Evolutionary conservation across 2,329 filamentous ascomycete genomes (phyloP).

Genomic region (Coniella lustricola): DNA sequence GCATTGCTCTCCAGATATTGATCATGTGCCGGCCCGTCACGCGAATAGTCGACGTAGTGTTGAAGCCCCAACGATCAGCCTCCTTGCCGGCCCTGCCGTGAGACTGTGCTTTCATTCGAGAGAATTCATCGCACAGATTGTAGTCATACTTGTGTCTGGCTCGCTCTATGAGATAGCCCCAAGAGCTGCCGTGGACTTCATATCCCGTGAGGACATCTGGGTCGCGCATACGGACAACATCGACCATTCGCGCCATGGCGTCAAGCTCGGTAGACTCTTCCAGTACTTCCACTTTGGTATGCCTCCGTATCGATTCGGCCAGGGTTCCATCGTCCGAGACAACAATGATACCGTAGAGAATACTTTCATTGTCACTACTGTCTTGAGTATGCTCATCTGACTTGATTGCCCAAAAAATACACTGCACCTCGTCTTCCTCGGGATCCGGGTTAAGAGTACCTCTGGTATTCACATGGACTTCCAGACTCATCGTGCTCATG

Average conservation of each 20-base stretch:
- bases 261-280: constrained; percentile 77
- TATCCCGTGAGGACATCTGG: constrained; percentile 93
- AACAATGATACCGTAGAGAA: constrained; percentile 65
- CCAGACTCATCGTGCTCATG: constrained; percentile 94
- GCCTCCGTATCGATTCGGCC: constrained; percentile 54
- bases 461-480: constrained; percentile 84
- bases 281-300: constrained; percentile 57
- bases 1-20: constrained; percentile 96
- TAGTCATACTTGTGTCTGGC: constrained; percentile 81
- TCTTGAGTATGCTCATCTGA: constrained; percentile 58
- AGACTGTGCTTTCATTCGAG: constrained; percentile 76
- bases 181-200: constrained; percentile 87
- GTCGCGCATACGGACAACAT: constrained; percentile 76
- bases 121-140: constrained; percentile 85
- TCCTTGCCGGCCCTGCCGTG: constrained; percentile 82
- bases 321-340: constrained; percentile 57
- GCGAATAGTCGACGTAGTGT: constrained; percentile 82
- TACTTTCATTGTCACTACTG: constrained; percentile 37
- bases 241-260: constrained; percentile 75
- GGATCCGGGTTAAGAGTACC: constrained; percentile 79
- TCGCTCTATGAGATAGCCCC: constrained; percentile 92
- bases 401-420: constrained; percentile 85
- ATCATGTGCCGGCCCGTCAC: constrained; percentile 95
- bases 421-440: constrained; percentile 79
- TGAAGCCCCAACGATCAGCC: constrained; percentile 86